phyloP scores from a whole-genome alignment of 352 stramenopile species.

The Pythium oligandrum region DNA sequence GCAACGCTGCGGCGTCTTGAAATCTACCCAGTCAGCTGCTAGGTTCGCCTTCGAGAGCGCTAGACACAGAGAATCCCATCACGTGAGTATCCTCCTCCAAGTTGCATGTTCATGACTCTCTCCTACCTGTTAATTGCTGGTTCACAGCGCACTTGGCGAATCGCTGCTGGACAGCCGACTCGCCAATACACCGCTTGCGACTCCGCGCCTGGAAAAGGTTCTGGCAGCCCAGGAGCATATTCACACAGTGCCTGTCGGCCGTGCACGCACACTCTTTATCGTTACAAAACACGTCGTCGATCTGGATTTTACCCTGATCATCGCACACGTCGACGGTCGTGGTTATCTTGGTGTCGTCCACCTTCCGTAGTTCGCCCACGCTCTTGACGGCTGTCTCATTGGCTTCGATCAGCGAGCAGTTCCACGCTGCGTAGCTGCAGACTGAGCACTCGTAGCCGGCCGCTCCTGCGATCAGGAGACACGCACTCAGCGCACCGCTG shows the following conservation, averaged over 20 bases:
- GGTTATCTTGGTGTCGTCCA: not conserved
- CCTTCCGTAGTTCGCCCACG: constrained; percentile 14
- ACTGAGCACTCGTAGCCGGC: constrained; percentile 34
- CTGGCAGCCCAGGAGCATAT: constrained; percentile 55
- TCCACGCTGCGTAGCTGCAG: constrained; percentile 61
- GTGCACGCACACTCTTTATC: constrained; percentile 51
- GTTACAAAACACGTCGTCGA: constrained; percentile 82
- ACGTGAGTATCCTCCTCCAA: not conserved
- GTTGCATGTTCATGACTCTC: not conserved
- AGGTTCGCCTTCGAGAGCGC: constrained; percentile 45
- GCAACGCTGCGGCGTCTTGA: constrained; percentile 49
- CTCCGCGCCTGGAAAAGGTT: constrained; percentile 69
- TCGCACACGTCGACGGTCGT: constrained; percentile 48
- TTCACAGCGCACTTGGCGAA: constrained; percentile 46
- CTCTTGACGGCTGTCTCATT: not conserved
- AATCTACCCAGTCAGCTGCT: constrained; percentile 62
- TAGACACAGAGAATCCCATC: constrained; percentile 6
- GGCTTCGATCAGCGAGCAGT: constrained; percentile 33
- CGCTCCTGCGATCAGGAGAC: too few species aligned
- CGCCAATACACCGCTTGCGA: constrained; percentile 62
- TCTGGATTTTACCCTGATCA: constrained; percentile 45
- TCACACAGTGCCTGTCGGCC: constrained; percentile 47
- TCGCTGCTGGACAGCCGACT: constrained; percentile 32
- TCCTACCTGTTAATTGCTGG: constrained; percentile 49
- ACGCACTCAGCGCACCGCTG: too few species aligned